Conservation (phyloP, 169 alveolate genomes). For the Plasmodium vinckei region DNA sequence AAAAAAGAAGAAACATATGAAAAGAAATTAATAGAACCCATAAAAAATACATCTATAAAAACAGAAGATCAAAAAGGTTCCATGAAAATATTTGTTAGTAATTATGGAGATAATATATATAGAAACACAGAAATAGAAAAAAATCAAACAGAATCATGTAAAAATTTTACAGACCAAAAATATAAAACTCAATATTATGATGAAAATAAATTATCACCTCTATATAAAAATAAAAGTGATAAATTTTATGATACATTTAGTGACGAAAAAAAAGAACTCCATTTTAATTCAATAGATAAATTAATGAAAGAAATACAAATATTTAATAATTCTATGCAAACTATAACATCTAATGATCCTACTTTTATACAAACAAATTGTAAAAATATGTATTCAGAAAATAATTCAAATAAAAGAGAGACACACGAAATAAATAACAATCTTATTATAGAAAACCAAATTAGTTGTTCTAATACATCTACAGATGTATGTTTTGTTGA, state of each 20-base stretch:
- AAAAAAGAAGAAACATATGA: no score
- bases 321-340: slow-evolving; percentile 51
- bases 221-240: neutral
- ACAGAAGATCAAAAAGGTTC: neutral
- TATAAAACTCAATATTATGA: slow-evolving; percentile 7
- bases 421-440: neutral
- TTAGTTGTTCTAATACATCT: no score
- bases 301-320: slow-evolving; percentile 35
- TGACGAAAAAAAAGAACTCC: neutral
- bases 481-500: no score
- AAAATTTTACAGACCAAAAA: neutral
- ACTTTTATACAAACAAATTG: slow-evolving; percentile 8
- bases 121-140: neutral
- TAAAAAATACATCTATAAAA: neutral
- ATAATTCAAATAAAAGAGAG: slow-evolving; percentile 27
- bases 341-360: slow-evolving; percentile 20
- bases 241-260: neutral
- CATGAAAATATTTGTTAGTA: slow-evolving; percentile 15
- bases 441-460: neutral
- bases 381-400: slow-evolving; percentile 41
- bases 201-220: slow-evolving; percentile 24
- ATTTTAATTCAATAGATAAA: slow-evolving; percentile 24
- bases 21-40: no score
- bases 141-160: slow-evolving; percentile 1
- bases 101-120: neutral